Conservation (phyloP, 208 protist genomes). For the Herpetomonas samuelpessoai region DNA sequence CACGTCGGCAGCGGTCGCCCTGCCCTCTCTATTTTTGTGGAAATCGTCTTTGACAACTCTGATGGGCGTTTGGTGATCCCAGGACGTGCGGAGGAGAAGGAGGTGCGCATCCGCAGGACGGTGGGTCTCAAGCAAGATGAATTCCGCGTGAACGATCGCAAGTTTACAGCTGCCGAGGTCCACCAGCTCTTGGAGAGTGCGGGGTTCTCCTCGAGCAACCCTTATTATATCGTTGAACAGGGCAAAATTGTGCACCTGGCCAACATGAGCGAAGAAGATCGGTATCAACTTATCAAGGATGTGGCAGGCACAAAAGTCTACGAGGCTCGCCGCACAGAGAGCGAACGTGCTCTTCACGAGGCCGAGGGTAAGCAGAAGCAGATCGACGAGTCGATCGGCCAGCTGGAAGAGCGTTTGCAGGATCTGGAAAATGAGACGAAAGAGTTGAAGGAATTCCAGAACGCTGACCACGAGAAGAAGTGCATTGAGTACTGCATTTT, state of each 20-base stretch:
- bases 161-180: conserved; percentile 90
- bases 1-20: conserved; percentile 91
- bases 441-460: conserved; percentile 94
- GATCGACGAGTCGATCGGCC: conserved; percentile 90
- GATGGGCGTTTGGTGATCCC: conserved; percentile 95
- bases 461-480: conserved; percentile 86
- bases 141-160: conserved; percentile 97
- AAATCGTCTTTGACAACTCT: conserved; percentile 98
- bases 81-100: conserved; percentile 74
- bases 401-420: conserved; percentile 91
- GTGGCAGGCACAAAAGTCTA: conserved; percentile 98
- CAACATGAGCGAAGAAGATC: conserved; percentile 94
- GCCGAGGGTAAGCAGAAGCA: conserved; percentile 74
- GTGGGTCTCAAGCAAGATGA: conserved; percentile 99
- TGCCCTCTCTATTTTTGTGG: conserved; percentile 95
- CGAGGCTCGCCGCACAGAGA: conserved; percentile 94
- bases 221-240: conserved; percentile 99
- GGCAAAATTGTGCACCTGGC: conserved; percentile 96
- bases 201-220: conserved; percentile 98
- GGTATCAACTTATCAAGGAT: conserved; percentile 98
- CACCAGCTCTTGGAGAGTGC: conserved; percentile 97
- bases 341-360: conserved; percentile 93
- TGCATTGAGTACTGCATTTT: conserved; percentile 94
- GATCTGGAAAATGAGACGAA: conserved; percentile 95
- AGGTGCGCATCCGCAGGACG: conserved; percentile 95